Percentiles rank a stretch among this genome's conserved stretches.
phyloP scores from a whole-genome alignment of 768 basidiomycete species.

The Kwoniella dendrophila region DNA sequence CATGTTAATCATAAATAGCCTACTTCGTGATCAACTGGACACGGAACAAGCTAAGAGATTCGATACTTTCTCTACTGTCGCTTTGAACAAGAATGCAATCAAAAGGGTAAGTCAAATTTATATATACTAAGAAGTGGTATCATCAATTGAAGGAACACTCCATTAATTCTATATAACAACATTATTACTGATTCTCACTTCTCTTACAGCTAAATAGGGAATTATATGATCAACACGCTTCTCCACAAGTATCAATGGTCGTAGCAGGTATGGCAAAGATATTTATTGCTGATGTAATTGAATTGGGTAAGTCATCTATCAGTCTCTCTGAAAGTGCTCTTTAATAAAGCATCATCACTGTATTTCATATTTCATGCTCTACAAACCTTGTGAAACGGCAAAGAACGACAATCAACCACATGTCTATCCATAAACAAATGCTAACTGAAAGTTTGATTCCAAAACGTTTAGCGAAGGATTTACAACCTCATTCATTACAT shows the following conservation, averaged over 20 bases:
- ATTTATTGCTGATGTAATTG: slow-evolving; percentile 48
- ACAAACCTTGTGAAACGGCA: too few species aligned
- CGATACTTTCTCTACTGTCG: slow-evolving; percentile 38
- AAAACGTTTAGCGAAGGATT: slow-evolving; percentile 33
- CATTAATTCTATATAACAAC: too few species aligned
- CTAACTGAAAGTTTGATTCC: neutral
- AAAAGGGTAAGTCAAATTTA: slow-evolving; percentile 29
- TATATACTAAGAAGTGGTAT: neutral
- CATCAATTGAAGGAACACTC: too few species aligned
- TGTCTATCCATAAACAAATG: too few species aligned
- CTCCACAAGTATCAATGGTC: slow-evolving; percentile 23
- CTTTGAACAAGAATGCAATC: slow-evolving; percentile 35
- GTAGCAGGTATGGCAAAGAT: slow-evolving; percentile 47
- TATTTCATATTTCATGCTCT: too few species aligned
- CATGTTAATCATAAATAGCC: slow-evolving; percentile 19
- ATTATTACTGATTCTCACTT: neutral
- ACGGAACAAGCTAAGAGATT: slow-evolving; percentile 42
- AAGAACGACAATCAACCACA: too few species aligned
- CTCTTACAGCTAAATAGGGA: slow-evolving; percentile 44
- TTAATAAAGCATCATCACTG: too few species aligned
- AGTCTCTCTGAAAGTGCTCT: too few species aligned
- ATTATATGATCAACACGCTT: slow-evolving; percentile 38
- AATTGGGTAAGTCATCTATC: slow-evolving; percentile 36
- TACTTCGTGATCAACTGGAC: slow-evolving; percentile 35
- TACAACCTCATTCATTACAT: slow-evolving; percentile 37